These are phyloP conservation scores for Saraca asoca DNA, from an alignment of 331 rosid genomes.

Conservation along the genomic window DNA sequence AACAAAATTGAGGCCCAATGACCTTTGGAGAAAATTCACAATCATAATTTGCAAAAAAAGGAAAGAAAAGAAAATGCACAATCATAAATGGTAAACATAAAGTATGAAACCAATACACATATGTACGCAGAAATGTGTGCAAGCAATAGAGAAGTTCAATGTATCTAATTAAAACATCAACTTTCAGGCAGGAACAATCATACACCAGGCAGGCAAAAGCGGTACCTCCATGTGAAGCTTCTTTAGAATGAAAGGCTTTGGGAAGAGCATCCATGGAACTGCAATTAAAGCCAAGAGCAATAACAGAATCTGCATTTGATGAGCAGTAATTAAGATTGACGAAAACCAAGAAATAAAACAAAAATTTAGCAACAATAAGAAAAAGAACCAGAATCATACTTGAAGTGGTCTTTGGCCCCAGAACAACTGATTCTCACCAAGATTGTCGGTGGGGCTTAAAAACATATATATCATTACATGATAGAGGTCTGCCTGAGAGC, in stretches of 20 bases:
- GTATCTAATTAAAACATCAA: neutral
- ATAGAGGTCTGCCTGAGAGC: slow-evolving; percentile 98
- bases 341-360: slow-evolving; percentile 25
- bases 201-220: slow-evolving; percentile 31
- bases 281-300: slow-evolving; percentile 90
- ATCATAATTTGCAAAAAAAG: too few species aligned
- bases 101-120: slow-evolving; percentile 33
- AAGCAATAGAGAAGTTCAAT: neutral
- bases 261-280: slow-evolving; percentile 99
- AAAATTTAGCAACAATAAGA: slow-evolving; percentile 25
- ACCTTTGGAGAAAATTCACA: too few species aligned
- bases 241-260: slow-evolving; percentile 91
- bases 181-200: slow-evolving; percentile 27
- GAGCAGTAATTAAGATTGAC: slow-evolving; percentile 37
- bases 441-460: slow-evolving; percentile 88
- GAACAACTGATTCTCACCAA: slow-evolving; percentile 92
- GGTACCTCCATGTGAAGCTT: slow-evolving; percentile 85
- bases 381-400: slow-evolving; percentile 50
- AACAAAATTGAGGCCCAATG: too few species aligned
- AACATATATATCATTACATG: slow-evolving; percentile 99
- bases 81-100: slow-evolving; percentile 32
- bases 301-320: slow-evolving; percentile 75
- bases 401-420: slow-evolving; percentile 99
- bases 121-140: slow-evolving; percentile 2
- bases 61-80: neutral